Evolutionary conservation across 2,329 filamentous ascomycete genomes (phyloP).

Genomic region (Cercospora sesami): DNA sequence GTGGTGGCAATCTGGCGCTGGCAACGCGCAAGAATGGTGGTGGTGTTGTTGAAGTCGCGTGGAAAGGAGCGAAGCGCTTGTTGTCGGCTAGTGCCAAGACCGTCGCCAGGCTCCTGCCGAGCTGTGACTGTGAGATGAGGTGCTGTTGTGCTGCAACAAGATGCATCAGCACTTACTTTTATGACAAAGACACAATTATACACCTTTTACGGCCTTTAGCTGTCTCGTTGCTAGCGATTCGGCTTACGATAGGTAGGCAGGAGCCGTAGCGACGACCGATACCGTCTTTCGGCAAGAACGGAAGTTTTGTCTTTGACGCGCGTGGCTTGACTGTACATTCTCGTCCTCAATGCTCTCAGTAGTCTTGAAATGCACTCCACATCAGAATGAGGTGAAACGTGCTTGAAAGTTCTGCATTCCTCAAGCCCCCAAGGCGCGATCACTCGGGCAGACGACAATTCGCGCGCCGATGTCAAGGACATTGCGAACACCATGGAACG

Average conservation of each 20-base stretch:
- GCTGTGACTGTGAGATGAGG: neutral
- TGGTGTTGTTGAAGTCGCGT: neutral
- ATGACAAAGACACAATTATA: neutral
- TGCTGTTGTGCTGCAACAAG: neutral
- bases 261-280: neutral
- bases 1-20: neutral
- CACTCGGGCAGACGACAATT: neutral
- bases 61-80: slow-evolving; percentile 2
- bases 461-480: neutral
- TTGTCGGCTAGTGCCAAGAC: neutral
- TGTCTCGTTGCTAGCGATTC: neutral
- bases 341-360: neutral
- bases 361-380: neutral
- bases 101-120: neutral
- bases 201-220: neutral
- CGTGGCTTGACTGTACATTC: neutral
- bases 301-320: neutral
- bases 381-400: neutral
- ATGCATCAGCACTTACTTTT: neutral
- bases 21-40: neutral
- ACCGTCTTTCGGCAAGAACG: neutral
- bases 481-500: slow-evolving; percentile 4
- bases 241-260: neutral
- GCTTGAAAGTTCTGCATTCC: neutral
- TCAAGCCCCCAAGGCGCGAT: neutral